phyloP scores from a whole-genome alignment of 208 protist genomes.

The Leishmania amazonensis region DNA sequence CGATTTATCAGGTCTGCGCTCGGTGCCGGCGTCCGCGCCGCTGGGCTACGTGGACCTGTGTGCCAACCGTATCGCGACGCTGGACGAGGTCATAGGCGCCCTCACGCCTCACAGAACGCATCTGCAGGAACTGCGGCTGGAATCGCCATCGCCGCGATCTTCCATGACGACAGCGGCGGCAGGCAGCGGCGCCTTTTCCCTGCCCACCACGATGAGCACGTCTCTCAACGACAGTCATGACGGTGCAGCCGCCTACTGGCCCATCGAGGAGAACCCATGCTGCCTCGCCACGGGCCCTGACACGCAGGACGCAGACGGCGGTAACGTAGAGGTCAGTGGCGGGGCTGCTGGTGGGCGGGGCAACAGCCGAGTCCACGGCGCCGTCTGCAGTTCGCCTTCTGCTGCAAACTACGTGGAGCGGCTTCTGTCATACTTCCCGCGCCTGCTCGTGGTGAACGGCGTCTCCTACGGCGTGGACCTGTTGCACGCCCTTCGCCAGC shows the following conservation, averaged over 20 bases:
- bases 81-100: constrained; percentile 40
- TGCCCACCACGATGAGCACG: neutral
- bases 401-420: constrained; percentile 36
- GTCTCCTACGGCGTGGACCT: constrained; percentile 59
- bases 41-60: constrained; percentile 71
- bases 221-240: neutral
- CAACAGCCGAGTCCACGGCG: neutral
- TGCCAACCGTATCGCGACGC: constrained; percentile 53
- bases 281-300: constrained; percentile 13
- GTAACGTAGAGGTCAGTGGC: neutral
- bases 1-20: constrained; percentile 46
- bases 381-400: neutral
- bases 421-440: constrained; percentile 40
- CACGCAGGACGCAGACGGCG: neutral
- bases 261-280: constrained; percentile 49
- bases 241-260: neutral
- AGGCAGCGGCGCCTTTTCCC: neutral
- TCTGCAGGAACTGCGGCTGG: constrained; percentile 61
- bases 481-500: constrained; percentile 24
- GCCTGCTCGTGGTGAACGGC: constrained; percentile 59
- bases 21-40: constrained; percentile 44
- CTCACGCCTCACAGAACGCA: constrained; percentile 40
- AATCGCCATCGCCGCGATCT: constrained; percentile 21
- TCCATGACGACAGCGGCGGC: neutral
- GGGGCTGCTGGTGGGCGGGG: neutral